Conservation (phyloP, 345 rosid species). For the Populus davidiana region DNA sequence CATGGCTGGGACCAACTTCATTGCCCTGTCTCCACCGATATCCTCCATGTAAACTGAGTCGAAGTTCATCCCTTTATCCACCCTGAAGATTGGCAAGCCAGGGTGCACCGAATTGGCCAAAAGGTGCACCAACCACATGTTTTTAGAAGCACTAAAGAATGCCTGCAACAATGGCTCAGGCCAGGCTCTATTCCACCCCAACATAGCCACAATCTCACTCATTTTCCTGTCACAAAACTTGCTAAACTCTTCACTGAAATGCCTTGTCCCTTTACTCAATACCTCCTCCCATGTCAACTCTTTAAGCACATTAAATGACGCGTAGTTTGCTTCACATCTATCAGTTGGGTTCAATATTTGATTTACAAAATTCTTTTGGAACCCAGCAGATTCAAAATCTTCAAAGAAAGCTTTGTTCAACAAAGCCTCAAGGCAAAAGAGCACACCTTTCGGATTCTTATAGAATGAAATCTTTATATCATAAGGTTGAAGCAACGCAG, state of each 20-base stretch:
- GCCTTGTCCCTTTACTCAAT: conserved; percentile 70
- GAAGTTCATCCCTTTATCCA: conserved; percentile 56
- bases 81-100: conserved; percentile 63
- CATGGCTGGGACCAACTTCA: conserved; percentile 43
- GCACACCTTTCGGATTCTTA: conserved; percentile 53
- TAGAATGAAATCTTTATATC: conserved; percentile 59
- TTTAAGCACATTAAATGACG: conserved; percentile 50
- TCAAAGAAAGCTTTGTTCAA: conserved; percentile 74
- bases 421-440: conserved; percentile 66
- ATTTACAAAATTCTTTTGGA: conserved; percentile 49
- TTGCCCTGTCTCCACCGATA: conserved; percentile 57
- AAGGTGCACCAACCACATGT: conserved; percentile 82
- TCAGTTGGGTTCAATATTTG: conserved; percentile 71
- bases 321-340: conserved; percentile 62
- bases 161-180: conserved; percentile 78
- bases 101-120: conserved; percentile 95
- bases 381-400: conserved; percentile 80
- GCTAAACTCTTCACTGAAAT: conserved; percentile 89
- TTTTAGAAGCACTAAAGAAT: conserved; percentile 80
- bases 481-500: conserved; percentile 66
- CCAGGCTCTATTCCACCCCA: conserved; percentile 87
- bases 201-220: conserved; percentile 80
- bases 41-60: conserved; percentile 87
- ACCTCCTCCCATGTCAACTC: conserved; percentile 88
- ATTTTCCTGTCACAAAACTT: conserved; percentile 82